A percentile compares a stretch with the other conserved stretches of the same genome.
phyloP scores from a whole-genome alignment of 441 rosid species.

The Gossypium lobatum region DNA sequence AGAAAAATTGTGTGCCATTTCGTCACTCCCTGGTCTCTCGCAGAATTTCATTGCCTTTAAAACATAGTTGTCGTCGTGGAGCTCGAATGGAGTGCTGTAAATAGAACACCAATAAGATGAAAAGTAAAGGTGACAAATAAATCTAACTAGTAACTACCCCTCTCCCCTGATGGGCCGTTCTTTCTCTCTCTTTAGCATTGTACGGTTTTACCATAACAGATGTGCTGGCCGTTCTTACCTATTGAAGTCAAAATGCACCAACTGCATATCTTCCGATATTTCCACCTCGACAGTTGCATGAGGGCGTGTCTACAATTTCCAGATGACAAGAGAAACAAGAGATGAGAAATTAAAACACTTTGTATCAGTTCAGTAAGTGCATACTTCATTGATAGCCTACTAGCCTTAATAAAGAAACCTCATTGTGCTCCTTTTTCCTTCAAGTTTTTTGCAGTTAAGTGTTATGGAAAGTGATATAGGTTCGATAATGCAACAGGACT shows the following conservation, averaged over 20 bases:
- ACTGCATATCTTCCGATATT: constrained; percentile 99
- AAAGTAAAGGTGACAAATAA: background rate
- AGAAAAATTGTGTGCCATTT: constrained; percentile 25
- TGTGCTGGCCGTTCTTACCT: constrained; percentile 37
- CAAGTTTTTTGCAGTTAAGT: background rate
- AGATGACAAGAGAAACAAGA: background rate
- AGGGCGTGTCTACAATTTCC: constrained; percentile 71
- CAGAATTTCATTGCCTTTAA: constrained; percentile 91
- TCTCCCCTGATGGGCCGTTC: background rate
- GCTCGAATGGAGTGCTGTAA: constrained; percentile 95
- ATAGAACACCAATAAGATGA: background rate
- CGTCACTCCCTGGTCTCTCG: constrained; percentile 46
- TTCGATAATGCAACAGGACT: background rate
- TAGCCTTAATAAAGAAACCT: background rate
- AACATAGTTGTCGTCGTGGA: constrained; percentile 92
- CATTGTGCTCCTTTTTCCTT: background rate
- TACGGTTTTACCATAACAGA: background rate
- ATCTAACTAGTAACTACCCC: background rate
- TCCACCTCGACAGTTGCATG: constrained; percentile 99
- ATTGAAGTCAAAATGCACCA: constrained; percentile 97
- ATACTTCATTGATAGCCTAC: background rate
- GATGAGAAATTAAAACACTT: background rate
- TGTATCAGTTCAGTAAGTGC: background rate
- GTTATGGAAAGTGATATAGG: background rate
- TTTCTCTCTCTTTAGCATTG: background rate